Conservation (phyloP, 2,329 filamentous ascomycete species). For the Aspergillus sp. region DNA sequence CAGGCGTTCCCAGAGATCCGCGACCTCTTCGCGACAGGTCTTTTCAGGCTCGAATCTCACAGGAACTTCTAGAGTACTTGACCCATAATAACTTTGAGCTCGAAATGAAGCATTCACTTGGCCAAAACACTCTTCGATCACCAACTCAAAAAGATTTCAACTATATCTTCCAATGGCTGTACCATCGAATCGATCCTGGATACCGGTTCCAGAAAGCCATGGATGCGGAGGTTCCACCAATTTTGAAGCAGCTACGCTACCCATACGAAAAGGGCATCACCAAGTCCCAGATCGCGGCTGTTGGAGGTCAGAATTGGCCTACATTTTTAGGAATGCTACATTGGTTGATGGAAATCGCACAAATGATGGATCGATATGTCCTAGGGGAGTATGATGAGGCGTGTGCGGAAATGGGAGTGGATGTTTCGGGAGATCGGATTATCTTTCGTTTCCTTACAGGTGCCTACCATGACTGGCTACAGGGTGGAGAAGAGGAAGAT, state of each 20-base stretch:
- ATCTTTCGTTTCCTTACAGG: conserved; percentile 89
- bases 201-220: conserved; percentile 94
- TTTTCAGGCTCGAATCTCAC: conserved; percentile 78
- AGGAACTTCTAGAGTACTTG: conserved; percentile 89
- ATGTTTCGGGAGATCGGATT: conserved; percentile 85
- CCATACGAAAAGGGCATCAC: conserved; percentile 94
- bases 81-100: conserved; percentile 94
- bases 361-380: conserved; percentile 86
- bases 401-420: conserved; percentile 81
- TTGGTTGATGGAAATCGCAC: conserved; percentile 98
- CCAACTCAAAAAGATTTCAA: conserved; percentile 99
- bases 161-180: conserved; percentile 96
- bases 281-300: conserved; percentile 91
- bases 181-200: conserved; percentile 90
- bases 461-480: conserved; percentile 91
- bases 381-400: conserved; percentile 82
- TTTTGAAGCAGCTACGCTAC: conserved; percentile 90
- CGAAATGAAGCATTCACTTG: conserved; percentile 94
- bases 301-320: conserved; percentile 95
- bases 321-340: conserved; percentile 91
- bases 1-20: conserved; percentile 82
- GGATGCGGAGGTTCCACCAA: conserved; percentile 88
- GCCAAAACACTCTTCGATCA: conserved; percentile 84
- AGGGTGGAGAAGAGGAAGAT: conserved; percentile 83
- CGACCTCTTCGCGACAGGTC: conserved; percentile 78